These are phyloP conservation scores for Limtongia smithiae DNA, from an alignment of 805 yeast species.

Conservation along the genomic window DNA sequence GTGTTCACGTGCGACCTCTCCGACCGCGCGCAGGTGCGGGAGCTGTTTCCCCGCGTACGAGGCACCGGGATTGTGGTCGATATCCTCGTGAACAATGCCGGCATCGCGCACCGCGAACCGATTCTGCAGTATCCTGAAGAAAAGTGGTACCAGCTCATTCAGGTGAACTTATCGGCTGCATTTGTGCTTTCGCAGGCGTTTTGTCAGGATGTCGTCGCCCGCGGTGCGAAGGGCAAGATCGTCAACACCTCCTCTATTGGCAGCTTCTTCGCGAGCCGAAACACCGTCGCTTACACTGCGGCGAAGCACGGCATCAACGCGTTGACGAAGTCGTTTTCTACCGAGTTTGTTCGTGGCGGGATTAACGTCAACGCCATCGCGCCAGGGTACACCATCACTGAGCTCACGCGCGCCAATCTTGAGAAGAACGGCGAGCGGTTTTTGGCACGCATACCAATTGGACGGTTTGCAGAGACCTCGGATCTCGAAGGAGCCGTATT, in stretches of 20 bases:
- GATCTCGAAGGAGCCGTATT: too few relatives aligned
- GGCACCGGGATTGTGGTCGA: conserved; percentile 37
- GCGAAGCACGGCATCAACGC: conserved; percentile 44
- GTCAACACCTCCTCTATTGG: conserved; percentile 44
- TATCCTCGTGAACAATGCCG: conserved; percentile 46
- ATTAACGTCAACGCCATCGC: conserved; percentile 49
- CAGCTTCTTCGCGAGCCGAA: conserved; percentile 44
- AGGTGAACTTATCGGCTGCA: conserved; percentile 43
- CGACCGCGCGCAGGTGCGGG: too few relatives aligned
- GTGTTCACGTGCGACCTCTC: too few relatives aligned
- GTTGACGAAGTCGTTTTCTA: conserved; percentile 41
- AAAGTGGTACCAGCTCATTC: conserved; percentile 41
- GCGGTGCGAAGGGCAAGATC: conserved; percentile 41
- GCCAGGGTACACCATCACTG: conserved; percentile 50
- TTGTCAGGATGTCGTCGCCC: conserved; percentile 28
- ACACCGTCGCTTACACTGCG: conserved; percentile 43
- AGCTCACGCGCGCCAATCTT: conserved; percentile 44
- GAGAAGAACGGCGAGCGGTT: too few relatives aligned
- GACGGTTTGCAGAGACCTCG: too few relatives aligned
- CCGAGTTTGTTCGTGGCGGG: conserved; percentile 47
- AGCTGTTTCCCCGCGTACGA: too few relatives aligned
- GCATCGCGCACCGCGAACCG: conserved; percentile 38
- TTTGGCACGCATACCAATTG: too few relatives aligned
- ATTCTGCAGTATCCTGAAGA: conserved; percentile 41
- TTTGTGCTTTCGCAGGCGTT: conserved; percentile 40